Conservation (phyloP, 345 rosid genomes). For the Eucalyptus urophylla region DNA sequence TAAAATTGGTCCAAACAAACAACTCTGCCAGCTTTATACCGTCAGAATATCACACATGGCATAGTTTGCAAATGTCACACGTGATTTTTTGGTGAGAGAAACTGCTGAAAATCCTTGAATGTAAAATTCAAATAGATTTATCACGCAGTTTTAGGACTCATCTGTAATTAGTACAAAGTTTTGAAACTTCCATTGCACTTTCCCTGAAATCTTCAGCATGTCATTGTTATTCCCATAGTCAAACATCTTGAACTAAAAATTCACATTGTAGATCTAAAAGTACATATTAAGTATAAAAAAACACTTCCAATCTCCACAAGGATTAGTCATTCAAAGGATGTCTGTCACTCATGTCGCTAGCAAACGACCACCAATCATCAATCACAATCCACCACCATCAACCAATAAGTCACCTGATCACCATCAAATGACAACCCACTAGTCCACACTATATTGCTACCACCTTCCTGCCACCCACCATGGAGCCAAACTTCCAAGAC, state of each 20-base stretch:
- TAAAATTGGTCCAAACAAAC: not conserved
- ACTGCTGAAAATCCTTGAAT: not conserved
- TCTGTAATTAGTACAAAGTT: not conserved
- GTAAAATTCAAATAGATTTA: not conserved
- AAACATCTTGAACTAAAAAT: not conserved
- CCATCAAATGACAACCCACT: not conserved
- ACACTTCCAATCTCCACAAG: not conserved
- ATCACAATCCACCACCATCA: not conserved
- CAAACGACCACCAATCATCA: not conserved
- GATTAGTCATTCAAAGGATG: not conserved
- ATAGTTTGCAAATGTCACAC: not conserved
- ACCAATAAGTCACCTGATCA: not conserved
- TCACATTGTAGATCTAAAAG: not conserved
- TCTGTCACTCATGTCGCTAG: not conserved
- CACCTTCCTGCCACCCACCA: not conserved
- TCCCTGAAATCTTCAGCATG: not conserved
- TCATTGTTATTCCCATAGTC: not conserved
- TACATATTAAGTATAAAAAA: not conserved
- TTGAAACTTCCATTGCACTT: not conserved
- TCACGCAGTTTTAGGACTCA: not conserved
- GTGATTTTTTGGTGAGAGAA: not conserved
- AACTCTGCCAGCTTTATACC: not conserved
- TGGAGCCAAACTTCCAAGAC: not conserved
- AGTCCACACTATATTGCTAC: not conserved
- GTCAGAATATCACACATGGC: not conserved